Evolutionary conservation across 805 yeast species (phyloP).

Genomic region (Hanseniaspora jakobsenii): DNA sequence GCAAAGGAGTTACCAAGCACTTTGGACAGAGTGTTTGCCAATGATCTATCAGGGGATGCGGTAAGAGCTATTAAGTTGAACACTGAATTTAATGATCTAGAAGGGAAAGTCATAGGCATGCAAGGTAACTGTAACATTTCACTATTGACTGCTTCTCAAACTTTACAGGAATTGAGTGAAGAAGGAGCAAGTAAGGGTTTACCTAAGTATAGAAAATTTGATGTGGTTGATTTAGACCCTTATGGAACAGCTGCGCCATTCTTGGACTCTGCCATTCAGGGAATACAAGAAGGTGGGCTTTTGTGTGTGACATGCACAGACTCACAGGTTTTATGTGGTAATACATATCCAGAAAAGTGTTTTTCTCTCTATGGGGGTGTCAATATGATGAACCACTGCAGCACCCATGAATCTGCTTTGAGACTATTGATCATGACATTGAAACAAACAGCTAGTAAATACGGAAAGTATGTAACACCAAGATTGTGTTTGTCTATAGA

Average conservation of each 20-base stretch:
- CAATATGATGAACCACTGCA: conserved; percentile 62
- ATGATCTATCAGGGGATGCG: conserved; percentile 78
- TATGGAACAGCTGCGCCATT: conserved; percentile 97
- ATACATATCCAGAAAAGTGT: conserved; percentile 93
- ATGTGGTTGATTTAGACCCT: conserved; percentile 89
- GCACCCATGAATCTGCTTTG: conserved; percentile 87
- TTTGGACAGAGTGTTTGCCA: conserved; percentile 66
- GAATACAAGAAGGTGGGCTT: conserved; percentile 73
- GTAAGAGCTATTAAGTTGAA: conserved; percentile 68
- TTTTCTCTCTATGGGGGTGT: conserved; percentile 90
- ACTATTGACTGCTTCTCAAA: conserved; percentile 42
- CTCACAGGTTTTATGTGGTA: conserved; percentile 88
- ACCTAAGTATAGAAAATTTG: conserved; percentile 40
- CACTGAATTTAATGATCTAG: conserved; percentile 52
- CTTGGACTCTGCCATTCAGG: conserved; percentile 79
- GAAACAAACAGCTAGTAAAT: conserved; percentile 75
- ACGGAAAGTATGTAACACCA: conserved; percentile 80
- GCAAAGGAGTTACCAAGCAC: conserved; percentile 73
- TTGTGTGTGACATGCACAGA: conserved; percentile 92
- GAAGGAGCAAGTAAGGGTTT: no score
- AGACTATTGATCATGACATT: conserved; percentile 69
- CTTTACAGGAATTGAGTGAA: no score
- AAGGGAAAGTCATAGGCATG: conserved; percentile 47
- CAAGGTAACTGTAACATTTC: conserved; percentile 83
- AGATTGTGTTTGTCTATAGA: conserved; percentile 76